Evolutionary conservation across 2,329 filamentous ascomycete genomes (phyloP), one percentile per base, ranked within the genome.

Genomic region (Paraconiothyrium brasiliense): DNA sequence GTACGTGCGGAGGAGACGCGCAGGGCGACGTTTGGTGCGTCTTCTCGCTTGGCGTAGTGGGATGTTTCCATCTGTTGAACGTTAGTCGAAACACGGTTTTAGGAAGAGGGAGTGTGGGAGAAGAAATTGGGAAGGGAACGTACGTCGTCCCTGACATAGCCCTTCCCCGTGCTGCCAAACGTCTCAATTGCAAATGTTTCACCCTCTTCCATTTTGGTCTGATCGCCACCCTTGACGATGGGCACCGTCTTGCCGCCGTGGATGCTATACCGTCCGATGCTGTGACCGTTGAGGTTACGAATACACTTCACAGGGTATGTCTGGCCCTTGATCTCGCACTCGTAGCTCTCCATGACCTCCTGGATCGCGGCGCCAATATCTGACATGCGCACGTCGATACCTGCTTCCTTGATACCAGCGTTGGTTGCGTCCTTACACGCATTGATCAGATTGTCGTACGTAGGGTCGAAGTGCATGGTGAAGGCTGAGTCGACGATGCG

Each of bases 191-290:
- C 94, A 78, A 96, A 98, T 20, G 93, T 90, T 75, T 98, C 94
- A 46, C 93, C 93, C 81, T 97, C 94, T 82, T 97, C 94, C 94
- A 98, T 98, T 85, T 97, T 97, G 56, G 93, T 96, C 77, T 90
- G 89, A 74, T 97, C 92, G 64, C 87, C 87, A 64, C 89, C 90
- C 84, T 97, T 97, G 66, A 97, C 93, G 72, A 97, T 97, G 0
- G 94, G 94, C 55, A 97, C 92, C 68, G 92, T 93, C 85, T 97
- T 97, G 71, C 89, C 91, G 60, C 94, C 93, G 81, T 97, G 94
- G 71, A 97, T 97, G 77, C 89, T 89, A 83, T 94, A 95, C 64
- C 89, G 93, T 59, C 92, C 85, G 74, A 97, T 97, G 68, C 92
- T 94, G 83, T 97, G 94, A 10, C 93, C 93, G 74, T 92, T 94